Evolutionary conservation across 1,284 basidiomycete genomes (phyloP), one percentile per base, ranked within the genome.

Genomic region (Marasmius sp.): DNA sequence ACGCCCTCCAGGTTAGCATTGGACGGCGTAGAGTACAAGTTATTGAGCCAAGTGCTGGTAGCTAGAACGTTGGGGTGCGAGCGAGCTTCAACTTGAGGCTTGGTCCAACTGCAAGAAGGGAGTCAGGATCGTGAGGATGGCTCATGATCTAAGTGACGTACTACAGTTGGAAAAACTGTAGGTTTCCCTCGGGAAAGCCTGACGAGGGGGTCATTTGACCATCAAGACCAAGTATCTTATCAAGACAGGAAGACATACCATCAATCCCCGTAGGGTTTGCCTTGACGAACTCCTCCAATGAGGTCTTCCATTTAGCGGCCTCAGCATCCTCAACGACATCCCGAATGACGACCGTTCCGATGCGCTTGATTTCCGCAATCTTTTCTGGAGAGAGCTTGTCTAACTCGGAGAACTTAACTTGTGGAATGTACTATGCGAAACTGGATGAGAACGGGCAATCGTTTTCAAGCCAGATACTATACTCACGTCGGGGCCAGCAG

Each of bases 61-160:
- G 81, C 81, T 10, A 94, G 75, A n/a, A 90, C 77, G 57, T 91
- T 88, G 0, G 89, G 88, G 68, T 94, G 90, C 3, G 88, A 81
- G 20, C 92, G 85, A 6, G 91, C 92, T 68, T 84, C 81, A 34
- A 91, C 83, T 72, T 91, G 89, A 2, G 88, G 76, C 62, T 81
- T 84, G 12, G 87, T 88, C 88, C 88, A 91, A 69, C 88, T 89
- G 11, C 52, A 8, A 39, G 52, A 9, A 34, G 12, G 12, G 16
- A 36, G 56, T 57, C 18, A 51, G 48, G 12, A 11, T 37, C 33
- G 60, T 12, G 16, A 18, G 34, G 10, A 22, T 20, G 57, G 20
- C 34, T 33, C 50, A n/a, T n/a, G n/a, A 37, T 10, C 5, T 4
- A 38, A 18, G 14, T 14, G 9, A 55, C 59, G 33, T 47, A 58